These are phyloP conservation scores for Conoideocrella luteorostrata DNA, from an alignment of 2,329 filamentous ascomycete species.

Conservation along the genomic window DNA sequence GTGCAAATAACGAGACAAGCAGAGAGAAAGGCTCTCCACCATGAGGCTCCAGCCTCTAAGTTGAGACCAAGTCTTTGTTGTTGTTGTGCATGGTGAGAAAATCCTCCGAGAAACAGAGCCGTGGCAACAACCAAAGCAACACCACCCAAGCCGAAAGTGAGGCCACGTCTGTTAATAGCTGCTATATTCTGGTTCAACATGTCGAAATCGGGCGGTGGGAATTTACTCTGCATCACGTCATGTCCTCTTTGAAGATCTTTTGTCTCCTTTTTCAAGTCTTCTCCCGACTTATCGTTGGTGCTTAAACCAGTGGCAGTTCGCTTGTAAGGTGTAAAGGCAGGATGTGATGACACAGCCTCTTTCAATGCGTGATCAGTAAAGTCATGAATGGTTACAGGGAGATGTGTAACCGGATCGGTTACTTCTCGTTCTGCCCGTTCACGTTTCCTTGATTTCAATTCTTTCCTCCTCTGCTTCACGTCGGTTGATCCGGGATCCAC, in stretches of 20 bases:
- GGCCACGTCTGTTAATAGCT: slow-evolving; percentile 24
- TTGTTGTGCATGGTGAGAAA: not conserved
- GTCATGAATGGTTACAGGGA: slow-evolving; percentile 62
- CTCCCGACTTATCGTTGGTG: slow-evolving; percentile 31
- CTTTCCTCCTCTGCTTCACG: slow-evolving; percentile 41
- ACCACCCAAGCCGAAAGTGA: slow-evolving; percentile 31
- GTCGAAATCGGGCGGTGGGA: slow-evolving; percentile 43
- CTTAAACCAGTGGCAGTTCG: slow-evolving; percentile 31
- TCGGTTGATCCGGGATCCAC: slow-evolving; percentile 30
- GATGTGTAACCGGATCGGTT: slow-evolving; percentile 66
- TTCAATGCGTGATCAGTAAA: slow-evolving; percentile 57
- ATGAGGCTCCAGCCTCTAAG: slow-evolving; percentile 18
- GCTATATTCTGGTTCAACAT: slow-evolving; percentile 28
- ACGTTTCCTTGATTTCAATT: slow-evolving; percentile 37
- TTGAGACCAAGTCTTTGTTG: not conserved
- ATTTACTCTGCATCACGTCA: slow-evolving; percentile 36
- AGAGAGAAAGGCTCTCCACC: slow-evolving; percentile 13
- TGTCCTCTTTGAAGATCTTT: slow-evolving; percentile 29
- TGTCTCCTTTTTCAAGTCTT: slow-evolving; percentile 31
- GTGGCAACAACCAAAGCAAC: slow-evolving; percentile 18
- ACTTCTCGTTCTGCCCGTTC: slow-evolving; percentile 52
- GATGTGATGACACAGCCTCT: slow-evolving; percentile 22
- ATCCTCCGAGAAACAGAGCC: not conserved
- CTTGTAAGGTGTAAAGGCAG: slow-evolving; percentile 29
- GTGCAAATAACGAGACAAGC: slow-evolving; percentile 16